Base-by-base conservation (phyloP, 192 early-diverging fungal genomes). In the Backusella tuberculispora region DNA sequence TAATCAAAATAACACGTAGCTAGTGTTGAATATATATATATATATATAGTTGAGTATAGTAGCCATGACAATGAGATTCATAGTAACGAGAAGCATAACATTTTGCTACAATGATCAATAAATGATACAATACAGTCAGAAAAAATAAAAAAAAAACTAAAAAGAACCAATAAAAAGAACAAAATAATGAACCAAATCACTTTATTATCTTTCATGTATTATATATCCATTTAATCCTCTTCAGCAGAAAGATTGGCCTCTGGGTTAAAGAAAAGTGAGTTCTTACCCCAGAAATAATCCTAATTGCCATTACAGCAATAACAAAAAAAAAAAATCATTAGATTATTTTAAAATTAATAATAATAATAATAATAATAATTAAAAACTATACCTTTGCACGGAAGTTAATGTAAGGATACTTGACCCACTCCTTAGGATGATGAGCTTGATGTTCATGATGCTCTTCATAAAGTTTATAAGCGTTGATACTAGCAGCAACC, bases 371-470 rank as follows among this genome's bases (percentile, higher is more conserved):
- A 43, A 43, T 4, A 42, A 42, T 42, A 42, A 7, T n/a, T n/a
- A n/a, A 42, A 17, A 2, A 63, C 48, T 80, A 34, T 80, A 91
- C 91, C 88, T 77, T 93, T 85, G 63, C 91, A 83, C 69, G 83
- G 80, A 75, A 89, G 84, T 83, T 85, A 29, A 81, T 74, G 17
- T 81, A 81, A 9, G 74, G 76, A 26, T 81, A 81, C 13, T 64
- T 64, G 43, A 81, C 72, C 60, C 66, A 75, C 40, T 74, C 72
- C 46, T 74, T 63, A 37, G 75, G 80, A 44, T 81, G 80, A 7
- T 81, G 71, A 13, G 26, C 43, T 41, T 64, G 42, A 50, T 81
- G 80, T 40, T 81, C 76, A 13, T 65, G 21, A 29, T 81, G 80
- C 43, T 74, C 48, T 7, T 41, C 37, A 56, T 77, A 77, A 50